These are phyloP conservation scores for Elaeis guineensis DNA, from an alignment of 176 grass and related monocot species.

Conservation along the genomic window DNA sequence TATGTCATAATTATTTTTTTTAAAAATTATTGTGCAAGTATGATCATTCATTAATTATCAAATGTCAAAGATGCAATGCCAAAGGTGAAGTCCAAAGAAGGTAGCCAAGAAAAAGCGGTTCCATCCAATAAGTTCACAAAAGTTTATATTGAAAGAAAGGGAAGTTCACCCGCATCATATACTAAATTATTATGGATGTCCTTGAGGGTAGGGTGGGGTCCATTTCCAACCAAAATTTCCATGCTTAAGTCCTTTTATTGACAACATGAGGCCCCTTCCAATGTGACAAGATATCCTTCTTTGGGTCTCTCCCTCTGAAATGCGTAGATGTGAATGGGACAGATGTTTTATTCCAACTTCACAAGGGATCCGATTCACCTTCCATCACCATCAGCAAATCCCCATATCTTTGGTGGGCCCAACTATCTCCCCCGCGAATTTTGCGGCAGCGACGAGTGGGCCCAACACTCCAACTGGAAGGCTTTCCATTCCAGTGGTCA, in stretches of 20 bases:
- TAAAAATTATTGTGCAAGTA: neutral
- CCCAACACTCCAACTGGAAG: neutral
- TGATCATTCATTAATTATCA: neutral
- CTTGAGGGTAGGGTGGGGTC: too few species aligned
- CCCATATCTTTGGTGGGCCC: conserved; percentile 24
- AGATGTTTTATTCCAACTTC: conserved; percentile 1
- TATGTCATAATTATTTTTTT: too few species aligned
- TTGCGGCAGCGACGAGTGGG: too few species aligned
- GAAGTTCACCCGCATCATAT: neutral
- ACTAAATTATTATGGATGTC: neutral
- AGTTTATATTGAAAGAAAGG: neutral
- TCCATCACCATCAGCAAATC: conserved; percentile 30
- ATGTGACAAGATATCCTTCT: neutral
- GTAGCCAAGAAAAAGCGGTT: neutral
- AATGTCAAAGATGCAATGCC: neutral
- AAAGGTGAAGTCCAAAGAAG: neutral
- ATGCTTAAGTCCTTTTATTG: too few species aligned
- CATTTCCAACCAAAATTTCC: too few species aligned
- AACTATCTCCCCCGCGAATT: neutral
- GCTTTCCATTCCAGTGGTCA: neutral
- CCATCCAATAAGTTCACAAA: neutral
- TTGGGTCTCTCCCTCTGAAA: too few species aligned
- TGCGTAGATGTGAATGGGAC: neutral
- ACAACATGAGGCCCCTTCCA: neutral
- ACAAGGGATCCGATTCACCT: conserved; percentile 21